Evolutionary conservation across 306 rosid genomes (phyloP), one percentile per base, ranked within the genome.

Genomic region (Ormosia semicastrata): DNA sequence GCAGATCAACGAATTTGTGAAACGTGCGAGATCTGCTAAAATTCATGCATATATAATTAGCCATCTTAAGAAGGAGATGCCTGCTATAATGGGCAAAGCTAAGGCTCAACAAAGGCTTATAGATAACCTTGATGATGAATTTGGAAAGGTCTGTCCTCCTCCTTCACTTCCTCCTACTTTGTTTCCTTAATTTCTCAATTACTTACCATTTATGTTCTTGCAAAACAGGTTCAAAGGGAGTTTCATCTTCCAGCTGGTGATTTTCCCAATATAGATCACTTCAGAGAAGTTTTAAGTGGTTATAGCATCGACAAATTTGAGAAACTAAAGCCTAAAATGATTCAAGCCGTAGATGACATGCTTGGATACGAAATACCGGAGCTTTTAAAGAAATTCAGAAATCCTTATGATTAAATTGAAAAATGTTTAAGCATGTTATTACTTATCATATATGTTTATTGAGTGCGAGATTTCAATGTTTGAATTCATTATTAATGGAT

Each of bases 1-100:
- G 53, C 91, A 96, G 99, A 96, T 96, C 83, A 93, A 96, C 79
- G 98, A 96, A 82, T 96, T 91, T 77, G 99, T 96, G 18, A 96
- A 96, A 68, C 94, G 98, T 54, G 98, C 99, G 6, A 88, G 99
- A 89, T 94, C 97, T 50, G 99, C 97, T 14, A 96, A 96, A 87
- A 93, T 93, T 49, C 99, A 96, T 73, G 98, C 99, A 47, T 87
- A 92, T 79, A 96, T 96, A 9, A 88, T 96, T 52, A 90, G 97
- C 52, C 99, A 96, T 80, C 95, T 96, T 3, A 91, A 83, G 86
- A 93, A 90, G 86, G 97, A 93, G 85, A 96, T 96, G 98, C 99
- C 99, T 75, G 77, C 97, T 14, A 86, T 96, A 77, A 91, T 95
- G 78, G 99, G 98, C 75, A 96, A 96, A 86, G 91, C 98, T 10